phyloP scores from a whole-genome alignment of 768 basidiomycete genomes.

The Lactifluus hygrophoroides region DNA sequence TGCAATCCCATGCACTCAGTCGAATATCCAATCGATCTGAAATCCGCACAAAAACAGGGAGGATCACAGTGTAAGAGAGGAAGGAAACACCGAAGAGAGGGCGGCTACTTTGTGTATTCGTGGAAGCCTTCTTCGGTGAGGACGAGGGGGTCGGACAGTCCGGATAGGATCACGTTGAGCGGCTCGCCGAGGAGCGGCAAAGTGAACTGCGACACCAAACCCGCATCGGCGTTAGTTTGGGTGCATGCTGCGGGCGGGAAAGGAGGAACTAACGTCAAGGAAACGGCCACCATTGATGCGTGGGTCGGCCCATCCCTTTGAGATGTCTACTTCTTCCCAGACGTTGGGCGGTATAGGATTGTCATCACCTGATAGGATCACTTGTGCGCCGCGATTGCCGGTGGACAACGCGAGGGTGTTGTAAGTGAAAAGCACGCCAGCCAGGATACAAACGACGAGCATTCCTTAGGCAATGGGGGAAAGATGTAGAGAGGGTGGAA shows the following conservation, averaged over 20 bases:
- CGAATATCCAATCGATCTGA: conserved; percentile 72
- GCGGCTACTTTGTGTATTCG: conserved; percentile 51
- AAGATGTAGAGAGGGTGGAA: not conserved
- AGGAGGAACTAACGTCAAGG: conserved; percentile 52
- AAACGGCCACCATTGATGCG: conserved; percentile 62
- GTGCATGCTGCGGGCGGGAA: too few species aligned
- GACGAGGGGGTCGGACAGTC: conserved; percentile 67
- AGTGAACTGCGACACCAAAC: conserved; percentile 44
- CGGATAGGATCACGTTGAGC: conserved; percentile 76
- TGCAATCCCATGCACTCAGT: conserved; percentile 78
- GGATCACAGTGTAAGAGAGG: not conserved
- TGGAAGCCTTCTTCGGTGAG: conserved; percentile 67
- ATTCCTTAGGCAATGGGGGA: not conserved
- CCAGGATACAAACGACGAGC: not conserved
- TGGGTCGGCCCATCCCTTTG: conserved; percentile 54
- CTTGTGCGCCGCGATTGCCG: not conserved
- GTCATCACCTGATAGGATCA: not conserved
- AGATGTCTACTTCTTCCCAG: conserved; percentile 20
- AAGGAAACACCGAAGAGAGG: conserved; percentile 8
- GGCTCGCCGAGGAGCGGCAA: conserved; percentile 65
- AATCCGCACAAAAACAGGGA: not conserved
- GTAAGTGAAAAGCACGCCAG: not conserved
- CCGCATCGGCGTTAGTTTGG: not conserved
- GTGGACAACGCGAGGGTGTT: not conserved
- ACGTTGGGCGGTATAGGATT: not conserved